These are phyloP conservation scores for Calocybe indica DNA, from an alignment of 768 basidiomycete genomes.

Conservation along the genomic window DNA sequence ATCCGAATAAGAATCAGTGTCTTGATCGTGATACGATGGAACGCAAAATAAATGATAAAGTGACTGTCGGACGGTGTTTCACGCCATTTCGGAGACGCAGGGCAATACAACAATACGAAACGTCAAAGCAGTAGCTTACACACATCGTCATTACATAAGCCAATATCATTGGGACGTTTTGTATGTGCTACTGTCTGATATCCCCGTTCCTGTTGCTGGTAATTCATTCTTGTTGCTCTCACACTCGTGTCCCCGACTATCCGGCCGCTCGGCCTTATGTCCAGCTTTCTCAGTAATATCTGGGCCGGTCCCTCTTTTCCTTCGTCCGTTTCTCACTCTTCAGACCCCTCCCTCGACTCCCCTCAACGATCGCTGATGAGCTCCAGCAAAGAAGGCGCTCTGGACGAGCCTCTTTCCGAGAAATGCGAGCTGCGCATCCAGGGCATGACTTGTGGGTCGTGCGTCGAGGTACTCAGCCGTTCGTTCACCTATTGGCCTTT, in stretches of 20 bases:
- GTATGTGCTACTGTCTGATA: no score
- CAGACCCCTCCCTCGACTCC: conserved; percentile 6
- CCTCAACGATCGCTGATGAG: conserved; percentile 16
- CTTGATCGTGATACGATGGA: no score
- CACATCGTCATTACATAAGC: no score
- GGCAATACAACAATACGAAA: no score
- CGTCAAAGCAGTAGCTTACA: no score
- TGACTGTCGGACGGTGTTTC: no score
- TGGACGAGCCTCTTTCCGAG: conserved; percentile 25
- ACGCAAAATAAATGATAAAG: no score
- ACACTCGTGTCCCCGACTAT: not conserved
- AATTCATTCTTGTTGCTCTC: not conserved
- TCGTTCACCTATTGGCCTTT: not conserved
- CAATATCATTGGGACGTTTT: no score
- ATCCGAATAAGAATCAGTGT: no score
- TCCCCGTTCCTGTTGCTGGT: no score
- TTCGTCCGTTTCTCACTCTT: conserved; percentile 4
- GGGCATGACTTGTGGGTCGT: conserved; percentile 88
- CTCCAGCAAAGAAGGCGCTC: conserved; percentile 14
- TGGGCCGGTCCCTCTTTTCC: conserved; percentile 13
- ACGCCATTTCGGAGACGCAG: no score
- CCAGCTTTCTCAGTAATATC: conserved; percentile 9
- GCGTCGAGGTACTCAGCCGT: conserved; percentile 64
- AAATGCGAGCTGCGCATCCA: conserved; percentile 79
- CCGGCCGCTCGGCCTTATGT: conserved; percentile 4